Base-by-base conservation (phyloP, 768 basidiomycete species). In the Phlegmacium glaucopus region DNA sequence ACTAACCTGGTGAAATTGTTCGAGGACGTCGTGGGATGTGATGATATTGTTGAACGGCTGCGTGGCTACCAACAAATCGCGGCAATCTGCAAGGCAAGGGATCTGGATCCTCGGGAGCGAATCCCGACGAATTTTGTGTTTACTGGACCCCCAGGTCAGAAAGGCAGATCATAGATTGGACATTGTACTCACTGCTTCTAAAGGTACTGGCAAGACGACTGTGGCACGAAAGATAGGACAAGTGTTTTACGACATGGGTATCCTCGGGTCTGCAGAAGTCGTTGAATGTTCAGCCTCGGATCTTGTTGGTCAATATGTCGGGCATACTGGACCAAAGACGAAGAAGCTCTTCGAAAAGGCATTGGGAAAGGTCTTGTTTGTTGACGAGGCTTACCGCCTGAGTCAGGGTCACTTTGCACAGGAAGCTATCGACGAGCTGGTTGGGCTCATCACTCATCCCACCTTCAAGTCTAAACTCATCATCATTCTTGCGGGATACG, bases 401-500 rank as follows among this genome's bases (percentile, higher is more conserved):
- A 61, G 71, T 7, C 70, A 82, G 39, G 84, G 83, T 0, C 77
- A 68, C 0, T 87, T 85, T 52, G 82, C 83, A 1, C 72, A 83
- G 58, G 86, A 87, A 60, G 86, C 85, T 6, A 74, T 85, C 26
- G 86, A 87, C 59, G 86, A 87, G 53, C 59, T 87, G 22, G 85
- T 87, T 8, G 76, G 75, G 6, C 59, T 81, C 1, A 68, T 87
- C 48, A 87, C 85, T 1, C 69, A 81, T 36, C 75, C 79, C 2
- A 66, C 61, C 35, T 87, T 75, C 66, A 72, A 72, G 52, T 67
- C 71, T 15, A 85, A 84, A 55, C 61, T 87, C 25, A 69, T 87
- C 27, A 77, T 87, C 47, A 78, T 87, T 46, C 71, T 87, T 2
- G 85, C 85, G 9, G 85, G 85, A 4, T 87, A 87, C 53, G 82